Base-by-base conservation (phyloP, 2,329 filamentous ascomycete species). In the Colletotrichum abscissum region DNA sequence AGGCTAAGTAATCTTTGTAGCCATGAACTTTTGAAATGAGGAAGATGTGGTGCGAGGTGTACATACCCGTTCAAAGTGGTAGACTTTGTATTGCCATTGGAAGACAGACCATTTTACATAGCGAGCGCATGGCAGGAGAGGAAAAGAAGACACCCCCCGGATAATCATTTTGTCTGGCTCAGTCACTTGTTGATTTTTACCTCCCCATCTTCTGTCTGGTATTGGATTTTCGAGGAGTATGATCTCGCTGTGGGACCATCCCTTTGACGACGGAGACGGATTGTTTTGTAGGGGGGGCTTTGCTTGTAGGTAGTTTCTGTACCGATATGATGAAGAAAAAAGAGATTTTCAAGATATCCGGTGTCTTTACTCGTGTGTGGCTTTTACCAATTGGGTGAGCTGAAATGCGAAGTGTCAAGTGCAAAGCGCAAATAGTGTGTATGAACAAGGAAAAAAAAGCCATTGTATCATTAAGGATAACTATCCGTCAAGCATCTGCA, bases 1-100 rank as follows among this genome's bases (percentile, higher is more conserved):
- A 94, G 78, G 89, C 90, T 30, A 86, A 80, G 69, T 84, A 66
- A 74, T 57, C 52, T n/a, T 28, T 78, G 76, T 22, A 33, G 19
- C 64, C 24, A n/a, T 49, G 66, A n/a, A 11, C 26, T n/a, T n/a
- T n/a, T n/a, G n/a, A n/a, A 59, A 33, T 63, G 42, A 26, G 55
- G 28, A 59, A 6, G 46, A 66, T 24, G 58, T 72, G 35, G 24
- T 52, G 42, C 22, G n/a, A 46, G 58, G 42, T 74, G 70, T 73
- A 73, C 65, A 60, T 74, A 72, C 63, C 63, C 63, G 28, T 63
- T 63, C 30, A 28, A 63, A 59, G 59, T 35, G 63, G 58, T 68
- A 68, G 63, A 67, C 49, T 74, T 70, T 70, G 69, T 64, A n/a
- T 69, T 69, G 59, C 57, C 63, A 46, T 56, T 57, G 62, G 30